These are phyloP conservation scores for Hypoxylon fragiforme DNA, from an alignment of 495 filamentous ascomycete species.

Conservation along the genomic window DNA sequence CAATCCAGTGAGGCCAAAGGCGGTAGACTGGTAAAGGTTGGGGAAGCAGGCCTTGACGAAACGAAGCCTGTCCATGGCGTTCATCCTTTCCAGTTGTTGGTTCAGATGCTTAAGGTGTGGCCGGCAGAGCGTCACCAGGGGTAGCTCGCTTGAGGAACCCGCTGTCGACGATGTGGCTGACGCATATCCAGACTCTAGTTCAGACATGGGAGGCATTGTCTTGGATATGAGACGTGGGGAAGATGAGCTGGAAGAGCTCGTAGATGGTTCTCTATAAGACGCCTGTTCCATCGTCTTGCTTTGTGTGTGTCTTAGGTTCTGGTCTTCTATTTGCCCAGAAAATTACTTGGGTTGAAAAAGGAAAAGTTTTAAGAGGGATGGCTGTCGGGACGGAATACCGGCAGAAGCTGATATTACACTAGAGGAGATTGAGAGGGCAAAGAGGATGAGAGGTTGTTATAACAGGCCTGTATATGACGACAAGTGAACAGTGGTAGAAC, in stretches of 20 bases:
- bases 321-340: too few species aligned
- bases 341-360: too few species aligned
- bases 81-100: constrained; percentile 78
- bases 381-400: not conserved
- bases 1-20: constrained; percentile 91
- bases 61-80: constrained; percentile 77
- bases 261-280: constrained; percentile 9
- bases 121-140: constrained; percentile 83
- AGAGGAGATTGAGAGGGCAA: too few species aligned
- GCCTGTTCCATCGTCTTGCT: constrained; percentile 5
- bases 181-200: constrained; percentile 86
- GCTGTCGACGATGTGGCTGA: constrained; percentile 69
- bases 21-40: constrained; percentile 93
- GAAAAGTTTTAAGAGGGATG: not conserved
- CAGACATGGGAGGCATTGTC: constrained; percentile 27
- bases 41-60: constrained; percentile 93
- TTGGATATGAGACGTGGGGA: constrained; percentile 36
- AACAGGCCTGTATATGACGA: constrained; percentile 4
- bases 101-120: constrained; percentile 90
- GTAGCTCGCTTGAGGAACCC: constrained; percentile 53
- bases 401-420: too few species aligned
- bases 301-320: not conserved
- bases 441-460: not conserved
- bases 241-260: constrained; percentile 38
- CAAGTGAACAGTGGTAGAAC: not conserved